Percentiles rank a stretch among this genome's conserved stretches.
Conservation (phyloP, 1,284 basidiomycete species). For the Wolfiporia cocos region DNA sequence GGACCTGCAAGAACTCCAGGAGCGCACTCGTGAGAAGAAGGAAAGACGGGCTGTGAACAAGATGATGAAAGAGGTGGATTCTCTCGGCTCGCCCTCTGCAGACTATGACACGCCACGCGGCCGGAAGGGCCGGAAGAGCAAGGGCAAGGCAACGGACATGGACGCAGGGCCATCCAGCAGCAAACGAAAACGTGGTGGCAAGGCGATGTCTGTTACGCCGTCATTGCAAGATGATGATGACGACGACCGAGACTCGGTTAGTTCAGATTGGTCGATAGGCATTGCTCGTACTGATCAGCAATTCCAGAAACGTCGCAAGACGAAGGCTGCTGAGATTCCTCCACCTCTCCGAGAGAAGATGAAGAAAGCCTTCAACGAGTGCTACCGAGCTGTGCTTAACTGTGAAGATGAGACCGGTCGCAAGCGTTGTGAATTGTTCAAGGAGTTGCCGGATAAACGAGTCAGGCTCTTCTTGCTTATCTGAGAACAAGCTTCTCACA, state of each 20-base stretch:
- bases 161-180: conserved; percentile 41
- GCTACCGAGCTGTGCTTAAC: conserved; percentile 72
- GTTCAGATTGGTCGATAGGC: conserved; percentile 16
- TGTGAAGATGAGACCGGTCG: conserved; percentile 72
- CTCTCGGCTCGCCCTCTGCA: conserved; percentile 53
- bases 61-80: conserved; percentile 25
- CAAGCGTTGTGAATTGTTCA: conserved; percentile 81
- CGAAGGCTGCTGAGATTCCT: conserved; percentile 46
- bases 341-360: conserved; percentile 63
- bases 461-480: conserved; percentile 33
- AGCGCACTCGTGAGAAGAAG: conserved; percentile 56
- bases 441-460: conserved; percentile 70
- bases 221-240: conserved; percentile 71
- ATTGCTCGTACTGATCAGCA: conserved; percentile 2
- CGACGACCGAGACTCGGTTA: conserved; percentile 58
- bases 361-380: conserved; percentile 82
- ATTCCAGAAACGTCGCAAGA: conserved; percentile 76
- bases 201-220: conserved; percentile 74
- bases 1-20: conserved; percentile 74
- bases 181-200: conserved; percentile 66
- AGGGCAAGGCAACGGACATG: conserved; percentile 42
- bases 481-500: conserved; percentile 3
- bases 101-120: conserved; percentile 47
- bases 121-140: conserved; percentile 63
- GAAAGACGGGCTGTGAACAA: conserved; percentile 41